Conservation (phyloP, 805 yeast species). For the Candida lessepsii region DNA sequence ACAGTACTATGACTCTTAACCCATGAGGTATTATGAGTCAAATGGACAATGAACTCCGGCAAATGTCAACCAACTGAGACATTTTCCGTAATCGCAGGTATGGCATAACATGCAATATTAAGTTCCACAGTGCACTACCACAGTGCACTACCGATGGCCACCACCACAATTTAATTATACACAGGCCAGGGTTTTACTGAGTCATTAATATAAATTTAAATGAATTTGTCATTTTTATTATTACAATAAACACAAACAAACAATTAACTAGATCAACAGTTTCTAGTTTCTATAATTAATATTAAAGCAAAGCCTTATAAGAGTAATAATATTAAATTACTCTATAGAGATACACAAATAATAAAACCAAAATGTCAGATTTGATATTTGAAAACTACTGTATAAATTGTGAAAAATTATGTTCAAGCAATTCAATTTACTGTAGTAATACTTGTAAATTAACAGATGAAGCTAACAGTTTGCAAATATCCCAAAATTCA, state of each 20-base stretch:
- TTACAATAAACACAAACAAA: neutral
- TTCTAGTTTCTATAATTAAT: neutral
- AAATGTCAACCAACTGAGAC: conserved; percentile 8
- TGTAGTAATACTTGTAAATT: conserved; percentile 33
- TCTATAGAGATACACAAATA: neutral
- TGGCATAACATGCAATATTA: conserved; percentile 7
- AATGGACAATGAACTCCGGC: conserved; percentile 3
- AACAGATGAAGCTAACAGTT: conserved; percentile 26
- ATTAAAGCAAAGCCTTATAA: no score
- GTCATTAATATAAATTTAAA: conserved; percentile 7
- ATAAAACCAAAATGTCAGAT: conserved; percentile 32
- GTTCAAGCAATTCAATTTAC: conserved; percentile 23
- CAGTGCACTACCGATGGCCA: conserved; percentile 3
- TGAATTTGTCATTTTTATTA: conserved; percentile 1
- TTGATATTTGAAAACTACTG: conserved; percentile 38
- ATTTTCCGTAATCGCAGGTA: conserved; percentile 8
- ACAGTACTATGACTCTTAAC: conserved; percentile 1
- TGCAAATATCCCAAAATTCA: conserved; percentile 14
- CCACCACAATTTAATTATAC: conserved; percentile 8
- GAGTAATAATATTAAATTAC: neutral
- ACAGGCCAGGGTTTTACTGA: conserved; percentile 8
- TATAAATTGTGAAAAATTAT: conserved; percentile 34
- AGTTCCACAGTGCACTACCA: conserved; percentile 5
- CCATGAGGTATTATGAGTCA: conserved; percentile 4
- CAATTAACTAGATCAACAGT: neutral